A percentile compares a stretch with the other conserved stretches of the same genome.
These are phyloP conservation scores for Mycena haematopus DNA, from an alignment of 768 basidiomycete genomes.

Conservation along the genomic window DNA sequence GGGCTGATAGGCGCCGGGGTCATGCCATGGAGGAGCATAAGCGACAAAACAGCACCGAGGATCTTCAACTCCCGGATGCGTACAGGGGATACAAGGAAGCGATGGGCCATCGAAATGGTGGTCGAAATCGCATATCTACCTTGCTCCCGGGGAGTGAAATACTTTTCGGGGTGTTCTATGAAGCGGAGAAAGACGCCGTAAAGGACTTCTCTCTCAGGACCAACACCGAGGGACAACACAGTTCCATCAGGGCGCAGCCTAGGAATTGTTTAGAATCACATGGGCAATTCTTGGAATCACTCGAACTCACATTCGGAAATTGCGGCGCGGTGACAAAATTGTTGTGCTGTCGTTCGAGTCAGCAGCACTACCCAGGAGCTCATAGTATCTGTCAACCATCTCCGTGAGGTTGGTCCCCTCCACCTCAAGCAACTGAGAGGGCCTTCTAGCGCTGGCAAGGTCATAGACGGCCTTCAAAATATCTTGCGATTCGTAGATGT, in stretches of 20 bases:
- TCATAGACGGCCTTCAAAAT: neutral
- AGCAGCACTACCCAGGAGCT: neutral
- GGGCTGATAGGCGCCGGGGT: neutral
- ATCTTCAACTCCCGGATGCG: neutral
- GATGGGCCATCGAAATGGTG: too few species aligned
- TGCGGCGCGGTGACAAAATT: neutral
- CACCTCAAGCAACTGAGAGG: neutral
- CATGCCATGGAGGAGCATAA: slow-evolving; percentile 12
- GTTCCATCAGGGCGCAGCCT: neutral
- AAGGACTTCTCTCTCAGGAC: too few species aligned
- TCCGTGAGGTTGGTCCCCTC: too few species aligned
- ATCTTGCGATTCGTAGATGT: neutral
- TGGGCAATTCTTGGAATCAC: too few species aligned
- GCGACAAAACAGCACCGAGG: neutral
- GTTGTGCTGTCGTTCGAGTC: neutral
- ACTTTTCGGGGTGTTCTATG: too few species aligned
- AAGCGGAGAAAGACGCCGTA: too few species aligned
- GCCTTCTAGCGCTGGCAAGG: neutral
- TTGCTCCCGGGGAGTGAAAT: too few species aligned
- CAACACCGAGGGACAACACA: neutral
- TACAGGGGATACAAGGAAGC: too few species aligned
- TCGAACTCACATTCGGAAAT: neutral
- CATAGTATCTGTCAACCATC: too few species aligned
- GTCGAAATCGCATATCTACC: too few species aligned
- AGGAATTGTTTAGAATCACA: too few species aligned